These are phyloP conservation scores for Talaromyces proteolyticus DNA, from an alignment of 495 filamentous ascomycete genomes.

Conservation along the genomic window DNA sequence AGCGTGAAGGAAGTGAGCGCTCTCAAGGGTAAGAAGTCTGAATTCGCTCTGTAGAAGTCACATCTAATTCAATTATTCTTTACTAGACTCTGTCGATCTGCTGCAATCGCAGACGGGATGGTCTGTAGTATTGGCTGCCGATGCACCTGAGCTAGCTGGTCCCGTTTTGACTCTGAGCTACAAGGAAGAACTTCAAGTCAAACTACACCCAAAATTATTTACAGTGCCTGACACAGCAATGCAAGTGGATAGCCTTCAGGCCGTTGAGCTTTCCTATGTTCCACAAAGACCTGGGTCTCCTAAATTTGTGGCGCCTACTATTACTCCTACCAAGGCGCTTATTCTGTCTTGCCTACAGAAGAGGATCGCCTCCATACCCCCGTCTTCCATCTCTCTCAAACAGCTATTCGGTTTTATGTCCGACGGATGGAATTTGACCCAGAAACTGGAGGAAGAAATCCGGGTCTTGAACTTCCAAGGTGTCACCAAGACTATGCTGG, in stretches of 20 bases:
- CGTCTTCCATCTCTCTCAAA: slow-evolving; percentile 25
- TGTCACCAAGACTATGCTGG: slow-evolving; percentile 34
- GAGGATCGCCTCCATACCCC: slow-evolving; percentile 25
- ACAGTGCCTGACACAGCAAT: slow-evolving; percentile 11
- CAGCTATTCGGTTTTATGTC: slow-evolving; percentile 33
- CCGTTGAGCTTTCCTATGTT: slow-evolving; percentile 23
- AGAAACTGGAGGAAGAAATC: slow-evolving; percentile 36
- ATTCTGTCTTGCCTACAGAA: slow-evolving; percentile 32
- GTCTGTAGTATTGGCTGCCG: slow-evolving; percentile 61
- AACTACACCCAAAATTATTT: slow-evolving; percentile 63
- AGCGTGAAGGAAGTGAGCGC: slow-evolving; percentile 68
- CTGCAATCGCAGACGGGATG: slow-evolving; percentile 73
- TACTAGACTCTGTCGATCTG: slow-evolving; percentile 54
- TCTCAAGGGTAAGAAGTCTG: slow-evolving; percentile 55
- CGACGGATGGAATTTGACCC: slow-evolving; percentile 32
- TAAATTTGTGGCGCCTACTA: slow-evolving; percentile 2
- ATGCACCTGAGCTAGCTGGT: slow-evolving; percentile 25
- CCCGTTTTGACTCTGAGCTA: slow-evolving; percentile 73
- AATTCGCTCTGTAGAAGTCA: slow-evolving; percentile 1
- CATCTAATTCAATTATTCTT: neutral
- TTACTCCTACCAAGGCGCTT: slow-evolving; percentile 29
- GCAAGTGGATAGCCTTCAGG: slow-evolving; percentile 14
- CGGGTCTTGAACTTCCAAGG: slow-evolving; percentile 43
- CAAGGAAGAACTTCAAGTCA: slow-evolving; percentile 66
- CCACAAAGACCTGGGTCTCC: slow-evolving; percentile 12